Conservation (phyloP, 495 filamentous ascomycete genomes). For the Daldinia caldariorum region DNA sequence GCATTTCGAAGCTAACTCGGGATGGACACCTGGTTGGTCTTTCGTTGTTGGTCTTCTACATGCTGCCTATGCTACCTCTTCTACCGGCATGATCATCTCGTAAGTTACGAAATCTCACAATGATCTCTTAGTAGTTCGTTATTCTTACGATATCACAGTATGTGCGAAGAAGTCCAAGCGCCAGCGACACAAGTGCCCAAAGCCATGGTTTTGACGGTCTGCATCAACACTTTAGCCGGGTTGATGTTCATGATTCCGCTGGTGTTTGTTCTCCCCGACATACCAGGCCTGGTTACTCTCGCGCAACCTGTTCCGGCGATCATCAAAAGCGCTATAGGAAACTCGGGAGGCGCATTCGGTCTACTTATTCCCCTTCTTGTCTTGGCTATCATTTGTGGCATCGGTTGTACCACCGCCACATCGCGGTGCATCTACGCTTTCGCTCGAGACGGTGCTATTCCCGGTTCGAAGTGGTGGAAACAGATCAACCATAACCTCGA, state of each 20-base stretch:
- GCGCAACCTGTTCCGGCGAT: slow-evolving; percentile 59
- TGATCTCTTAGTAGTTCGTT: background rate
- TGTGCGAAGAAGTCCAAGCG: slow-evolving; percentile 61
- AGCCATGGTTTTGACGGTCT: slow-evolving; percentile 61
- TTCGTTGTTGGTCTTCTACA: slow-evolving; percentile 61
- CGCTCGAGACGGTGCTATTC: slow-evolving; percentile 66
- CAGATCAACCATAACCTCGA: slow-evolving; percentile 57
- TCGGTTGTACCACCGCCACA: slow-evolving; percentile 68
- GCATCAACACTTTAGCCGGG: slow-evolving; percentile 60
- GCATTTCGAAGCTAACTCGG: slow-evolving; percentile 58
- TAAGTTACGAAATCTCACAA: slow-evolving; percentile 32
- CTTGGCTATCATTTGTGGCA: slow-evolving; percentile 66
- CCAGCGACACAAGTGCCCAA: slow-evolving; percentile 62
- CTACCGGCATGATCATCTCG: slow-evolving; percentile 64
- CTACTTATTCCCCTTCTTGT: slow-evolving; percentile 61
- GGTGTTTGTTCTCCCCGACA: slow-evolving; percentile 60
- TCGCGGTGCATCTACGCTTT: slow-evolving; percentile 70
- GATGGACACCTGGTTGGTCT: slow-evolving; percentile 61
- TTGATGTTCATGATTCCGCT: slow-evolving; percentile 61
- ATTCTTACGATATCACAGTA: slow-evolving; percentile 44
- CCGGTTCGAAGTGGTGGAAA: slow-evolving; percentile 65
- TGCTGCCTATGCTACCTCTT: slow-evolving; percentile 61
- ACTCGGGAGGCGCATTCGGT: slow-evolving; percentile 57
- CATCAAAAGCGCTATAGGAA: slow-evolving; percentile 57
- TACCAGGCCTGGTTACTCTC: slow-evolving; percentile 54